Evolutionary conservation across 257 asterid genomes (phyloP), one percentile per base, ranked within the genome.

Genomic region (Nicotiana obtusifolia): DNA sequence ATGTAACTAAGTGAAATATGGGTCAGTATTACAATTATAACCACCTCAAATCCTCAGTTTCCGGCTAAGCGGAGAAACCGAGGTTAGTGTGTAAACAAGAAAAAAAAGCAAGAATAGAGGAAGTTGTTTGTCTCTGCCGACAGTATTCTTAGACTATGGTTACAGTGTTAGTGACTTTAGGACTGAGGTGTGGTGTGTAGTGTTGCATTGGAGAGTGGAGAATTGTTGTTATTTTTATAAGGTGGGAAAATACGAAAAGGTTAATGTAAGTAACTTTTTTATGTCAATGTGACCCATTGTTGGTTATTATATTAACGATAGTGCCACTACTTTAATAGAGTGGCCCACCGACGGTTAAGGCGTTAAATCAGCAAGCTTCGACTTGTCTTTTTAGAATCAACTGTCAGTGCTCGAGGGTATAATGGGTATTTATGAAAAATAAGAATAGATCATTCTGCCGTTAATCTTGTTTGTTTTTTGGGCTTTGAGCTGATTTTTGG

Each of bases 331-430:
- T 78, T 77, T 66, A 64, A 41, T 49, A 0, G 24, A 30, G 93
- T 92, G 93, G 0, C 93, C 94, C 86, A 57, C 77, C 91, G 91
- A 81, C 93, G 86, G 97, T 91, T 91, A 87, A 86, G 94, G 96
- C 93, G 96, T 89, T 92, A 93, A 91, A 68, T 93, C 93, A 90
- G 92, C 94, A 83, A 14, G 79, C 76, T 41, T 78, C 75, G 80
- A 11, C 85, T 87, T 85, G 87, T 88, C 84, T 86, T 71, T 77
- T 71, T 15, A 64, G 75, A 15, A 60, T 53, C 84, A 60, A 41
- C 81, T 80, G 84, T 81, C 33, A 65, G 49, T 71, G 78, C 57
- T 11, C 56, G 56, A 82, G 92, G 94, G 82, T 14, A 88, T 26
- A 82, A 47, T 82, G 26, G 93, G 86, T 87, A 86, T 84, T 86